Base-by-base conservation (phyloP, 192 early-diverging fungal species). In the Coemansia sp. region DNA sequence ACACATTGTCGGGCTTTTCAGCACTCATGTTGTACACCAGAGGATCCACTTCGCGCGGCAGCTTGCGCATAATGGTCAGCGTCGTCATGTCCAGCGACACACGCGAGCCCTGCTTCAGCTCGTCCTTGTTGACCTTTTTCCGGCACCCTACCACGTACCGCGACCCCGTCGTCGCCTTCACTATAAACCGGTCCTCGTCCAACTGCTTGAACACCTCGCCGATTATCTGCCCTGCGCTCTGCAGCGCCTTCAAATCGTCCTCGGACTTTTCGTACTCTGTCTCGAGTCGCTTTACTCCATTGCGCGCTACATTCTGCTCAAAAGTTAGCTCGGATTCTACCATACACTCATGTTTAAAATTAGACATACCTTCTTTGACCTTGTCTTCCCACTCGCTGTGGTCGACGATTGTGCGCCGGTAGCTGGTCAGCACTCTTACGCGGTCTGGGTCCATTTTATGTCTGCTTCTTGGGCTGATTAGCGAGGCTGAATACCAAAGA, bases 31-130 rank as follows among this genome's bases (percentile, higher is more conserved):
- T 99, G 86, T 98, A 99, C 22, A 99, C 97, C 62, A 98, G 87
- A 39, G 97, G 97, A 76, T 99, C 97, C 0, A 99, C 96, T 64
- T 99, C 97, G 24, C 97, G 86, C 41, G 97, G 97, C 27, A 99
- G 85, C 70, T 94, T 89, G 39, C 97, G 90, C 97, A 99, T 99
- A 64, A 99, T 99, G n/a, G 97, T 99, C 65, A 99, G 84, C 6
- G 97, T 99, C 21, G 97, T 99, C 94, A 99, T 99, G 75, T 99
- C 97, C 54, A 99, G 84, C 4, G 97, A 90, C n/a, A 99, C 97
- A 47, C 97, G 93, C 38, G 93, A 87, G n/a, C 95, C 94, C 67
- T 93, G 92, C 73, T 95, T 97, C 27, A 99, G 84, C 68, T 97
- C 95, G 49, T 89, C 90, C 76, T 98, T 98, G 60, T 94, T 89